Conservation (phyloP, 2,329 filamentous ascomycete species). For the Beauveria medogensis region DNA sequence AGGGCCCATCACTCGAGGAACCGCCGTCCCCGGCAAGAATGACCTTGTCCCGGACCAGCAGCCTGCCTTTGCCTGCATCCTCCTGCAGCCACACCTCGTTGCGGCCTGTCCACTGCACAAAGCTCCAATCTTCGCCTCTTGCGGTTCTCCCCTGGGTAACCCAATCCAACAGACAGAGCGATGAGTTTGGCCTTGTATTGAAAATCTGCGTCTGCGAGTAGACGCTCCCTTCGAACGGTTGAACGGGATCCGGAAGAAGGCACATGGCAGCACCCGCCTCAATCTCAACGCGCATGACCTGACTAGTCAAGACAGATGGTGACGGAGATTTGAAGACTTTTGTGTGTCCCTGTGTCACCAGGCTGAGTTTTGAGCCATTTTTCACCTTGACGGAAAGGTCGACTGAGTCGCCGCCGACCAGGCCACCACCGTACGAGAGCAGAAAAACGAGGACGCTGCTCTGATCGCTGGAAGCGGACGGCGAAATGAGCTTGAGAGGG, state of each 20-base stretch:
- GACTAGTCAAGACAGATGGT: conserved; percentile 47
- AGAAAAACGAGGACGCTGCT: conserved; percentile 76
- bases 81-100: conserved; percentile 72
- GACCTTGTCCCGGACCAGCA: conserved; percentile 80
- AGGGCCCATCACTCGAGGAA: conserved; percentile 29
- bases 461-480: conserved; percentile 55
- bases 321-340: conserved; percentile 83
- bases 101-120: conserved; percentile 68
- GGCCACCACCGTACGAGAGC: conserved; percentile 87
- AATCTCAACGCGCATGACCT: conserved; percentile 45
- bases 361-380: conserved; percentile 54
- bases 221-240: conserved; percentile 76
- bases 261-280: conserved; percentile 47
- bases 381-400: conserved; percentile 62
- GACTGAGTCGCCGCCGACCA: conserved; percentile 81
- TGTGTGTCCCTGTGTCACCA: conserved; percentile 72
- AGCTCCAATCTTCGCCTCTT: conserved; percentile 81
- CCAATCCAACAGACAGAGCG: conserved; percentile 85
- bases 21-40: conserved; percentile 55
- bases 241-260: conserved; percentile 81
- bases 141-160: conserved; percentile 81
- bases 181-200: conserved; percentile 45
- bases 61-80: conserved; percentile 35
- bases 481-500: conserved; percentile 86
- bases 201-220: conserved; percentile 84